Percentiles rank a stretch among this genome's conserved stretches.
Evolutionary conservation across 805 yeast genomes (phyloP).

Genomic region (Hanseniaspora thailandica): DNA sequence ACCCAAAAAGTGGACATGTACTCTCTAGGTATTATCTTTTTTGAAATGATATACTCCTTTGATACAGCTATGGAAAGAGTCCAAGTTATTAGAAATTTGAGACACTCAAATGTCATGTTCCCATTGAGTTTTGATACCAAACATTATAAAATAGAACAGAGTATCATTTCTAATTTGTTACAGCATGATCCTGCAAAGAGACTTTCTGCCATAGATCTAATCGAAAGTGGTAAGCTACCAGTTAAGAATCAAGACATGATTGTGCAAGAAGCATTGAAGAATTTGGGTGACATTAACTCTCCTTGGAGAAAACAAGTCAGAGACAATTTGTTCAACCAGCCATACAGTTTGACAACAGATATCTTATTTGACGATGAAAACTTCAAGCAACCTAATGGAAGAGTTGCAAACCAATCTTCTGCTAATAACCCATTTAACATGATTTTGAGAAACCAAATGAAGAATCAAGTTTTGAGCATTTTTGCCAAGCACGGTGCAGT

Average conservation of each 20-base stretch:
- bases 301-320: conserved; percentile 92
- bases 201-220: conserved; percentile 65
- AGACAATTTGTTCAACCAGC: conserved; percentile 71
- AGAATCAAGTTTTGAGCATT: conserved; percentile 46
- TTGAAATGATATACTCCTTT: conserved; percentile 81
- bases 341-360: conserved; percentile 74
- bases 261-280: conserved; percentile 75
- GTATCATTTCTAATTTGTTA: conserved; percentile 53
- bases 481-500: conserved; percentile 81
- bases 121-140: conserved; percentile 54
- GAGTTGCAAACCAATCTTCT: neutral
- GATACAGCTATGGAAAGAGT: conserved; percentile 93
- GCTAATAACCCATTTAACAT: conserved; percentile 35
- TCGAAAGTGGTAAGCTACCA: conserved; percentile 75
- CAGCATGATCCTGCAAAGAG: conserved; percentile 69
- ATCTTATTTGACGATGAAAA: conserved; percentile 54
- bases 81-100: conserved; percentile 49
- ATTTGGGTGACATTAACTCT: conserved; percentile 78
- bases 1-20: conserved; percentile 93
- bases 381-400: conserved; percentile 18
- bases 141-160: conserved; percentile 47
- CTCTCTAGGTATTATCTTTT: conserved; percentile 85
- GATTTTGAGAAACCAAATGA: conserved; percentile 48
- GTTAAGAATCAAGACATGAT: conserved; percentile 82
- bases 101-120: conserved; percentile 50